phyloP scores from a whole-genome alignment of 202 grass and related monocot species.

The Cymbopogon flexuosus region DNA sequence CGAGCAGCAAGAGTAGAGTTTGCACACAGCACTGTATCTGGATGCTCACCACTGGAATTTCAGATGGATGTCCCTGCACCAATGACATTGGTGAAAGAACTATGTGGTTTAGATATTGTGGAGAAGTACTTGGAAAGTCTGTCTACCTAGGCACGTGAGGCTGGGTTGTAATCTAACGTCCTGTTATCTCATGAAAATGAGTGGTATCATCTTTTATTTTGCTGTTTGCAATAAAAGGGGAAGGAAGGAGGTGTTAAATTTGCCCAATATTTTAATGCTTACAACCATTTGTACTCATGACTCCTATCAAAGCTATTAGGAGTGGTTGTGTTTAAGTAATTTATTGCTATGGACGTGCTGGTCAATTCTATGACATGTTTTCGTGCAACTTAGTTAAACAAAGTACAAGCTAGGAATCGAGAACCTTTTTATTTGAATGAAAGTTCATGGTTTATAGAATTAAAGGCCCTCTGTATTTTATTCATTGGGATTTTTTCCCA shows the following conservation, averaged over 20 bases:
- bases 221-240: no score
- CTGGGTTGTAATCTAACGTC: background rate
- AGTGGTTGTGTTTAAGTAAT: background rate
- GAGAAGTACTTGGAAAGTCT: slow-evolving; percentile 53
- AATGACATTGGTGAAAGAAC: slow-evolving; percentile 61
- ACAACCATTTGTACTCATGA: background rate
- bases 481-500: no score
- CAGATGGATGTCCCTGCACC: slow-evolving; percentile 61
- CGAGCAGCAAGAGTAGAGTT: slow-evolving; percentile 47
- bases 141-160: background rate
- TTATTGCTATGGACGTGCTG: background rate
- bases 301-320: background rate
- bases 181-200: background rate
- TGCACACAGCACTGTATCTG: background rate
- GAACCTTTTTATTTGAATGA: no score
- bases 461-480: no score
- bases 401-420: background rate
- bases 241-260: no score
- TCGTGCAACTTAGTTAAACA: background rate
- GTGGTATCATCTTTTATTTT: background rate
- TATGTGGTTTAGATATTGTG: slow-evolving; percentile 67
- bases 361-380: background rate
- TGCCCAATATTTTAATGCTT: background rate
- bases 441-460: no score
- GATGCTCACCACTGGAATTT: slow-evolving; percentile 34